Evolutionary conservation across 2,329 filamentous ascomycete species (phyloP), one percentile per base, ranked within the genome.

Genomic region (Penicillium sp.): DNA sequence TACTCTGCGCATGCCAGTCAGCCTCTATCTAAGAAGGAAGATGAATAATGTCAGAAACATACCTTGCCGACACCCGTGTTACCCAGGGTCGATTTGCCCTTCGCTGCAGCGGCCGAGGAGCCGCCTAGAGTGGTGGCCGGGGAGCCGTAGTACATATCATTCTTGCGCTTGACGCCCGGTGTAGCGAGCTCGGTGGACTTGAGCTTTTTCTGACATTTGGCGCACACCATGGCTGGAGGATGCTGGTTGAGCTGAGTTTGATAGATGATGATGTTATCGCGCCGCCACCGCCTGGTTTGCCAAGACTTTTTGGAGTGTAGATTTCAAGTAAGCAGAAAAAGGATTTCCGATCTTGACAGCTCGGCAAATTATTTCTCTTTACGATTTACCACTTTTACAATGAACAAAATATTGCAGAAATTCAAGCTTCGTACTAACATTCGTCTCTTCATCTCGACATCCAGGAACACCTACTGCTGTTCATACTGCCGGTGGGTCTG

Each of bases 81-180:
- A 4, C 81, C 81, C 29, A 82, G 58, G 2, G 81, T 84, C 47
- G 70, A 46, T 45, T 68, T 75, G 65, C 46, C 42, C 40, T 55
- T 57, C 31, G 39, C 51, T 18, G 20, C 73, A 71, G 39, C 70
- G 24, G 38, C 40, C 5, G 47, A 49, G 7, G 41, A 33, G 6
- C 67, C 65, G 32, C 67, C 65, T 27, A 66, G 24, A 10, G 64
- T 63, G 42, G 54, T 62, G 10, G 78, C 72, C 1, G 80, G 69
- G 1, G 81, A 84, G 42, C 82, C 82, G 60, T 81, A 79, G 66
- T 84, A 85, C 71, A 85, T 81, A 45, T 86, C 82, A 62, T 69
- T 81, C 74, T 82, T 85, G 71, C 81, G 82, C 69, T 85, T 86
- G 54, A 86, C 82, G 25, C 75, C 79, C 0, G 82, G 82, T 0